Evolutionary conservation across 495 filamentous ascomycete genomes (phyloP).

Genomic region (Xylaria palmicola): DNA sequence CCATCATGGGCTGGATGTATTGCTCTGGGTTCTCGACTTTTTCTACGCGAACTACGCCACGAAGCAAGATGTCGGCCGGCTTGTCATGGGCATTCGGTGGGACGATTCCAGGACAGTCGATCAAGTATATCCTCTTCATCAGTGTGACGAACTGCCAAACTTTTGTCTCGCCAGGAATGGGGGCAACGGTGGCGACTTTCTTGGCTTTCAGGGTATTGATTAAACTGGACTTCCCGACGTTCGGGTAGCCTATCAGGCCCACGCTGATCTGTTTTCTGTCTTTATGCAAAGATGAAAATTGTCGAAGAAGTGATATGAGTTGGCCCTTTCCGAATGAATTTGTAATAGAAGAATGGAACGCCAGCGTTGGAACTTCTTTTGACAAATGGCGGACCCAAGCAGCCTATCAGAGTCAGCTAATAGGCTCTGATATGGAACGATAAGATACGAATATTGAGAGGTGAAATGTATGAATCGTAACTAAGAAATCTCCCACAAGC

Average conservation of each 20-base stretch:
- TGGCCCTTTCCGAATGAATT: conserved; percentile 89
- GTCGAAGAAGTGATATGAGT: conserved; percentile 71
- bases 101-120: conserved; percentile 95
- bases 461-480: conserved; percentile 90
- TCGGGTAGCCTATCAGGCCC: conserved; percentile 82
- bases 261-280: conserved; percentile 90
- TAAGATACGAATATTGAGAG: conserved; percentile 2
- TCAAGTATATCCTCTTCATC: conserved; percentile 95
- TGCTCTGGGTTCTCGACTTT: conserved; percentile 94
- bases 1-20: conserved; percentile 82
- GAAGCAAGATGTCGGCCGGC: conserved; percentile 83
- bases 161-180: conserved; percentile 93
- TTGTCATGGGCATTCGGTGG: conserved; percentile 80
- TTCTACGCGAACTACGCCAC: conserved; percentile 89
- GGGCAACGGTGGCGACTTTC: conserved; percentile 91
- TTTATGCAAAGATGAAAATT: conserved; percentile 88
- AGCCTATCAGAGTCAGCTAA: conserved; percentile 56
- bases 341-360: conserved; percentile 88
- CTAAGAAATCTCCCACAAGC: conserved; percentile 86
- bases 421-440: not conserved
- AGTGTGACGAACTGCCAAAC: conserved; percentile 97
- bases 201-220: conserved; percentile 93
- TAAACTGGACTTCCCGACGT: conserved; percentile 86
- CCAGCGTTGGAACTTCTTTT: conserved; percentile 87
- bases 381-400: conserved; percentile 79